Evolutionary conservation across 257 asterid genomes (phyloP).

Genomic region (Ophiorrhiza pumila): DNA sequence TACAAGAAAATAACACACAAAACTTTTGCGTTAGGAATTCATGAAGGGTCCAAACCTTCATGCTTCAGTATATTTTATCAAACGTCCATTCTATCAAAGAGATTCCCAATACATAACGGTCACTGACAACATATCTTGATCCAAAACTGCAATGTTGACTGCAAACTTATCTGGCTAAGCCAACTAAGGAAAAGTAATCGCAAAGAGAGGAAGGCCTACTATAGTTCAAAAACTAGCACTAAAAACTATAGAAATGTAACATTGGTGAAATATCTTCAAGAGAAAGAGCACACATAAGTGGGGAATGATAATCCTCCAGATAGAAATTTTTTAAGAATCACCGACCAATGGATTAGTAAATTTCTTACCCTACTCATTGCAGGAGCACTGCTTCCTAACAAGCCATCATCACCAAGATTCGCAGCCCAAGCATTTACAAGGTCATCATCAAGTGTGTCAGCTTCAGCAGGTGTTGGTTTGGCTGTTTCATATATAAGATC

Average conservation of each 20-base stretch:
- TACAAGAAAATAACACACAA: background rate
- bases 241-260: background rate
- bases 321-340: background rate
- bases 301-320: background rate
- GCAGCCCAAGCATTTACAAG: slow-evolving; percentile 99
- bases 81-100: background rate
- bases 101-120: background rate
- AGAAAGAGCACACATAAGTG: background rate
- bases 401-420: slow-evolving; percentile 88
- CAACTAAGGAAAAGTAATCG: background rate
- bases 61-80: background rate
- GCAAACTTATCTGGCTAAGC: background rate
- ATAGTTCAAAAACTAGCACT: background rate
- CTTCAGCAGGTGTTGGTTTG: slow-evolving; percentile 59
- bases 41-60: background rate
- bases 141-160: background rate
- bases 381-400: slow-evolving; percentile 63
- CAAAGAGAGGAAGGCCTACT: background rate
- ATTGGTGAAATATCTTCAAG: background rate
- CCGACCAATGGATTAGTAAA: background rate
- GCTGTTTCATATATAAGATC: slow-evolving; percentile 92
- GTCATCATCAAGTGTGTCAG: slow-evolving; percentile 87
- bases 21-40: background rate
- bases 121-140: background rate
- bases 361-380: slow-evolving; percentile 92